Evolutionary conservation across 306 rosid species (phyloP).

Genomic region (Dicorynia guianensis): DNA sequence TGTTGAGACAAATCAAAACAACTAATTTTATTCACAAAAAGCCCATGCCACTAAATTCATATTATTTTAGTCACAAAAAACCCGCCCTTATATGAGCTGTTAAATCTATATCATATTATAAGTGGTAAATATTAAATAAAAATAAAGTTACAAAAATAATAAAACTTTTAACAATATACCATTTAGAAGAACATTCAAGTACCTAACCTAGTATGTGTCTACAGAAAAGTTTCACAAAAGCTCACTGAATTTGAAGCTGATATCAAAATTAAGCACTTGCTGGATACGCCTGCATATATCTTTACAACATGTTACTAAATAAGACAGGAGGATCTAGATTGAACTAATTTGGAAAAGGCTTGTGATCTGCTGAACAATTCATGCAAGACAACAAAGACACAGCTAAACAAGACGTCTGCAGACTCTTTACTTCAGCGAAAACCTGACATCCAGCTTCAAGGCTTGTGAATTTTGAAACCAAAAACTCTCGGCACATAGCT

Average conservation of each 20-base stretch:
- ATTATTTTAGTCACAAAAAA: too few species aligned
- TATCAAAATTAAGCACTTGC: conserved; percentile 45
- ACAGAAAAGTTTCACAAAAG: conserved; percentile 18
- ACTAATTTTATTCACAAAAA: too few species aligned
- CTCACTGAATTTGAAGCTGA: conserved; percentile 42
- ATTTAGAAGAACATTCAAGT: conserved; percentile 28
- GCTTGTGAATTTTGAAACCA: conserved; percentile 85
- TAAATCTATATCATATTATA: too few species aligned
- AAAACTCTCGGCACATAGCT: conserved; percentile 84
- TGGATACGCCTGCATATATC: conserved; percentile 40
- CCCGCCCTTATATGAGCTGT: too few species aligned
- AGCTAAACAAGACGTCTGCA: conserved; percentile 35
- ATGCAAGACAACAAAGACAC: conserved; percentile 35
- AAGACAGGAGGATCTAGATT: conserved; percentile 27
- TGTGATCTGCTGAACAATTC: conserved; percentile 14
- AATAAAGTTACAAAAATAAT: too few species aligned
- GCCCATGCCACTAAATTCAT: too few species aligned
- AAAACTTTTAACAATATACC: too few species aligned
- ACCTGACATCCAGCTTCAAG: conserved; percentile 52
- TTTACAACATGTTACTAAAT: conserved; percentile 35
- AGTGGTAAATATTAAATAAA: background rate
- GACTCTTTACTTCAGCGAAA: conserved; percentile 33
- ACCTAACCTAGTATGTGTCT: background rate
- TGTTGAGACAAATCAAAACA: too few species aligned
- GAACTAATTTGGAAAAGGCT: conserved; percentile 19